Conservation (phyloP, 2,329 filamentous ascomycete genomes). For the Alternaria conjuncta region DNA sequence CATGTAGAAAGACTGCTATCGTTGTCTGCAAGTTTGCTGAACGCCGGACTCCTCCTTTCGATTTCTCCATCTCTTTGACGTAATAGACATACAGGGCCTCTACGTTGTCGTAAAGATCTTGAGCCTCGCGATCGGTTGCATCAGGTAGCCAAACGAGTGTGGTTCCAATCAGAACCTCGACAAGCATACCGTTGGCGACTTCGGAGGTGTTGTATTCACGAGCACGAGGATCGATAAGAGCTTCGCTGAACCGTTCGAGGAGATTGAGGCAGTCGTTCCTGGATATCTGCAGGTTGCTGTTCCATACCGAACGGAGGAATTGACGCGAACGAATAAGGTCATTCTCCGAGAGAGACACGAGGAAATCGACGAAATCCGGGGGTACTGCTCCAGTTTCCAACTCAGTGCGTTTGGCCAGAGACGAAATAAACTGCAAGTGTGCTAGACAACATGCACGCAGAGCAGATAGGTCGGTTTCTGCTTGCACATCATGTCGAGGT, state of each 20-base stretch:
- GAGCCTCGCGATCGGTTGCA: constrained; percentile 31
- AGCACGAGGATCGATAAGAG: constrained; percentile 41
- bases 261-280: constrained; percentile 34
- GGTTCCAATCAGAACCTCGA: constrained; percentile 42
- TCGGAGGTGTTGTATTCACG: constrained; percentile 48
- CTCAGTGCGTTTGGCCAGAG: constrained; percentile 16
- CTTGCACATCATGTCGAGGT: constrained; percentile 55
- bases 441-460: constrained; percentile 38
- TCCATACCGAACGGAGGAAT: constrained; percentile 37
- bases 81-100: constrained; percentile 82
- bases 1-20: constrained; percentile 72
- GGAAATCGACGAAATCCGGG: constrained; percentile 32
- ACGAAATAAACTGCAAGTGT: constrained; percentile 39
- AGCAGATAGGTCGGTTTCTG: constrained; percentile 33
- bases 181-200: constrained; percentile 46
- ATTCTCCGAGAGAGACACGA: constrained; percentile 34
- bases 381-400: constrained; percentile 27
- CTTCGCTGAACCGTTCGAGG: constrained; percentile 39
- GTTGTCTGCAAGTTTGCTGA: constrained; percentile 72
- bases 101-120: constrained; percentile 65
- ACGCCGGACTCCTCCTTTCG: constrained; percentile 64
- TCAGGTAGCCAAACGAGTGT: constrained; percentile 32
- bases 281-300: constrained; percentile 29
- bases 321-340: constrained; percentile 41
- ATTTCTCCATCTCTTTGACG: constrained; percentile 66